Base-by-base conservation (phyloP, 2,329 filamentous ascomycete species). In the Colletotrichum sp. region DNA sequence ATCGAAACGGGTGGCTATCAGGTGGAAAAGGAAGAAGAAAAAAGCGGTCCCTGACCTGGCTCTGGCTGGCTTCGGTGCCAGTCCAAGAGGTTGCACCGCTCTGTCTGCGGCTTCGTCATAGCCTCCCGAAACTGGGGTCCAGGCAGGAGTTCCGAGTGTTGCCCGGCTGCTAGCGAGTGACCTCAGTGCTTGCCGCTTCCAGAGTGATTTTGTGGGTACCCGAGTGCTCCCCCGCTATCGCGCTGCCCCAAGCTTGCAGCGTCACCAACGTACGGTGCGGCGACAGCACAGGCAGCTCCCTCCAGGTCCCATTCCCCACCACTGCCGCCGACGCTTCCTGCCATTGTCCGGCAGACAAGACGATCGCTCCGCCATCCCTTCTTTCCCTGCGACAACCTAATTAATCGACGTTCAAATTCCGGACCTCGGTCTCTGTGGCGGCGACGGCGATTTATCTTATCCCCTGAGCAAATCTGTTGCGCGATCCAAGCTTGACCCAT, bases 261-360 rank as follows among this genome's bases (percentile, higher is more conserved):
- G 75, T 76, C 67, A 76, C 72, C 69, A 52, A 52, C 43, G n/a
- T 52, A 63, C 30, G 43, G 72, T 68, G 55, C 43, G 34, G 67
- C 67, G 67, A 68, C 75, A 58, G 55, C 55, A 52, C 43, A 72
- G 67, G 63, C 75, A 77, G 75, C 72, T 77, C 63, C 61, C 55
- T 34, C 48, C 8, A 38, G 36, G 36, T 38, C 36, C 58, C 36
- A 34, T 75, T 68, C 75, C 67, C 75, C 72, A 77, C 75, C 72
- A 76, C 34, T 74, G 58, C 70, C 70, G 70, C 70, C 70, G 72
- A 77, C 75, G 48, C 72, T 63, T 76, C 68, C 60, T 69, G 74
- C 63, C 58, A 68, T 69, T 68, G 57, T 63, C 63, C 67, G 72
- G 58, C 68, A 69, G 52, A 69, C 72, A 60, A 60, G 67, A 72